Base-by-base conservation (phyloP, 176 grass and related monocot genomes). In the Lolium multiflorum region DNA sequence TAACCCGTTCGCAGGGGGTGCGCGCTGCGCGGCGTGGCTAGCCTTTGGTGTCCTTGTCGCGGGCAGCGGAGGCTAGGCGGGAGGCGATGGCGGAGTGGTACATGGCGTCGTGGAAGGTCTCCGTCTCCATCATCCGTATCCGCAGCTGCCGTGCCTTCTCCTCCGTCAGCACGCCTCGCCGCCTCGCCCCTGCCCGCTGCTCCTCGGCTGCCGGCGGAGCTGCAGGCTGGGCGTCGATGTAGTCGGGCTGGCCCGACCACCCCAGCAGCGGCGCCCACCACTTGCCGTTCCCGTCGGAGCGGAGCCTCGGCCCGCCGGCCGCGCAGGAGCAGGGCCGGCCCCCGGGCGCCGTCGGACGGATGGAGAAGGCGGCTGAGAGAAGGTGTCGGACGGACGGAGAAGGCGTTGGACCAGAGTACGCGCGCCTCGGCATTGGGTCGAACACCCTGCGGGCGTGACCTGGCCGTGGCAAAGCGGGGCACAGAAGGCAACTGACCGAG, bases 61-160 rank as follows among this genome's bases (percentile, higher is more conserved):
- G 81, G 9, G 86, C 2, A 71, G 94, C 90, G 82, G 96, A 96
- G 79, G 94, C 96, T 86, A 98, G 94, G 78, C 96, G 96, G 56
- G 97, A 96, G 3, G 97, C 97, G 85, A 99, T 96, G 87, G 90
- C 94, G 69, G 97, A 99, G 94, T 96, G 97, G 89, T 99, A 99
- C 94, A 99, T 99, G 86, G 77, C 82, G 68, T 96, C 92, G 74
- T 94, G 94, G 89, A 94, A 98, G 81, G 75, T 94, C 84, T 94
- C 88, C 74, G 69, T 88, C 84, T 98, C 94, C 82, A 92, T 85
- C 88, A 88, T 98, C 90, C 60, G 85, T 85, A 89, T 77, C 21
- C 97, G 92, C 48, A 98, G 94, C 87, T 80, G 86, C 64, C 88
- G 93, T 51, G 97, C 94, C 89, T 99, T 99, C 84, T 99, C 94